Percentiles rank a stretch among this genome's conserved stretches.
Evolutionary conservation across 2,329 filamentous ascomycete genomes (phyloP).

Genomic region (Phyllosticta paracitricarpa): DNA sequence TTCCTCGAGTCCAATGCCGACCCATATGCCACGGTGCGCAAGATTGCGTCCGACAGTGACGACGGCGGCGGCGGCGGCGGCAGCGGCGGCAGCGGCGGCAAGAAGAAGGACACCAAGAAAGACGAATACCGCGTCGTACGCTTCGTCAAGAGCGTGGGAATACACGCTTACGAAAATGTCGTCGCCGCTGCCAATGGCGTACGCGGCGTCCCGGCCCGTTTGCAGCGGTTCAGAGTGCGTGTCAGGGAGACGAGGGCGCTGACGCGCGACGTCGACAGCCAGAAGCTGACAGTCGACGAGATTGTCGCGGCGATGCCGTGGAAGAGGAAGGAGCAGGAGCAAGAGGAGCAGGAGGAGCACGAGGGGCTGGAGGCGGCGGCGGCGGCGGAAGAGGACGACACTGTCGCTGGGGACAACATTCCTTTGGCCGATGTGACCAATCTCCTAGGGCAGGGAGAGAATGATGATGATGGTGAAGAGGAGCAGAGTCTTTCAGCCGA

Average conservation of each 20-base stretch:
- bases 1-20: background rate
- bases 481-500: no score
- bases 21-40: conserved; percentile 1
- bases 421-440: no score
- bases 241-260: background rate
- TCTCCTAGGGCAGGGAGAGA: no score
- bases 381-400: no score
- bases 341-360: no score
- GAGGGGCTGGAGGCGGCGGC: no score
- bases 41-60: background rate
- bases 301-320: background rate
- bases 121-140: background rate
- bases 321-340: background rate
- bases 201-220: background rate
- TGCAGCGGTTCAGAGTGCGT: background rate
- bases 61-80: no score
- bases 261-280: background rate
- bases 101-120: background rate
- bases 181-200: background rate
- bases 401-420: no score
- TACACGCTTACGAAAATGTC: background rate
- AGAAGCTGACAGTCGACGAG: background rate
- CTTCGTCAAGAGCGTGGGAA: background rate
- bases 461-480: no score
- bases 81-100: no score